Evolutionary conservation across 2,329 filamentous ascomycete genomes (phyloP).

Genomic region (Aurifilum marmelostoma): DNA sequence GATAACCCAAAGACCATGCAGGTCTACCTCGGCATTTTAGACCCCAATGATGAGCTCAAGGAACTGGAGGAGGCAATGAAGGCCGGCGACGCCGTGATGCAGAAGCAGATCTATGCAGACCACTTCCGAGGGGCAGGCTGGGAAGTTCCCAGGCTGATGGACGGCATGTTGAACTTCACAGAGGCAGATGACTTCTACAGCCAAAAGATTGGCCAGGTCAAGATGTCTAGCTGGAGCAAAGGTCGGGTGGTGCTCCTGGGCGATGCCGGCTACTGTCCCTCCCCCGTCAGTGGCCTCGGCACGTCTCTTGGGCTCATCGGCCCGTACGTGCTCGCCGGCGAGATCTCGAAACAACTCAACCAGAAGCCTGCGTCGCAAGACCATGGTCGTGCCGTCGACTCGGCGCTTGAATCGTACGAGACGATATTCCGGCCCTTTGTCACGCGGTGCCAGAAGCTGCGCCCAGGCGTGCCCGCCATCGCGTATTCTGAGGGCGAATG

Average conservation of each 20-base stretch:
- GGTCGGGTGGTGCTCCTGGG: conserved; percentile 56
- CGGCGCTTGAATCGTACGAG: conserved; percentile 49
- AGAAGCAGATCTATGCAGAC: conserved; percentile 23
- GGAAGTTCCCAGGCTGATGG: conserved; percentile 47
- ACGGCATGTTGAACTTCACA: conserved; percentile 40
- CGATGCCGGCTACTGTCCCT: conserved; percentile 57
- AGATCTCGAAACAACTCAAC: conserved; percentile 43
- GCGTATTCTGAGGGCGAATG: conserved; percentile 22
- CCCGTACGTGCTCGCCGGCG: conserved; percentile 61
- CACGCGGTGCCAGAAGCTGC: conserved; percentile 42
- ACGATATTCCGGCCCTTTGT: conserved; percentile 49
- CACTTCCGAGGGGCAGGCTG: conserved; percentile 42
- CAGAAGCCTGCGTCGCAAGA: conserved; percentile 2
- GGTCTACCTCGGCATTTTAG: conserved; percentile 20
- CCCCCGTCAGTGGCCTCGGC: conserved; percentile 54
- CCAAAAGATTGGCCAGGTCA: conserved; percentile 49
- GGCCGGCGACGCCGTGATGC: conserved; percentile 16
- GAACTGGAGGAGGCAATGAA: conserved; percentile 16
- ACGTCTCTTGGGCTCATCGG: conserved; percentile 52
- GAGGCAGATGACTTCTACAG: conserved; percentile 51
- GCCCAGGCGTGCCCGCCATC: conserved; percentile 2
- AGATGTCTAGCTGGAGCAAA: conserved; percentile 46
- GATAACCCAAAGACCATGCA: conserved; percentile 40
- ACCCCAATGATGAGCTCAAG: conserved; percentile 3
- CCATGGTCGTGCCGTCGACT: conserved; percentile 32